phyloP scores from a whole-genome alignment of 2,329 filamentous ascomycete species.

The Tolypocladium album region DNA sequence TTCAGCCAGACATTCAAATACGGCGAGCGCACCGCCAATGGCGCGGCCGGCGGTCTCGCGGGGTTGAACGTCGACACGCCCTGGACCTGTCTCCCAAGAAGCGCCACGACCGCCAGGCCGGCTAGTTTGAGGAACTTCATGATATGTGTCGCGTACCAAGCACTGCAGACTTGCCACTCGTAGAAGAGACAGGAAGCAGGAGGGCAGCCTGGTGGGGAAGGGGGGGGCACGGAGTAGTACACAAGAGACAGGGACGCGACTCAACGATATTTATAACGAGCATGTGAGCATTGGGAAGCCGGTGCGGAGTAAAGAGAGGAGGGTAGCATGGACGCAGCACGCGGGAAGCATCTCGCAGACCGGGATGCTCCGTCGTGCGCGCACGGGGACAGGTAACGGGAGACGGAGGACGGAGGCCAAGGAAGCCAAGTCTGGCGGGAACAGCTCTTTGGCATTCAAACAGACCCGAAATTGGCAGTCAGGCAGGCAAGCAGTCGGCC shows the following conservation, averaged over 20 bases:
- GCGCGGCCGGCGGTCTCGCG: slow-evolving; percentile 55
- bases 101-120: slow-evolving; percentile 8
- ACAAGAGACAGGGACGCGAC: background rate
- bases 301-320: background rate
- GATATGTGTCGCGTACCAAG: background rate
- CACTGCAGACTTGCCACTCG: background rate
- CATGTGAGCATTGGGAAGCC: background rate
- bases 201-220: background rate
- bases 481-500: background rate
- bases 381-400: background rate
- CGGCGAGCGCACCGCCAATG: slow-evolving; percentile 63
- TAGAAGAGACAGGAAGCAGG: background rate
- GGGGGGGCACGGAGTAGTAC: background rate
- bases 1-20: slow-evolving; percentile 64
- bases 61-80: slow-evolving; percentile 47
- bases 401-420: background rate
- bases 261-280: background rate
- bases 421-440: background rate
- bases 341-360: background rate
- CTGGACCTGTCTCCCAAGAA: slow-evolving; percentile 5
- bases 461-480: background rate
- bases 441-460: background rate
- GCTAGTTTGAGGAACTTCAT: slow-evolving; percentile 12
- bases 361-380: background rate
- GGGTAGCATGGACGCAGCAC: background rate